These are phyloP conservation scores for Hypomontagnella monticulosa DNA, from an alignment of 495 filamentous ascomycete genomes.

Conservation along the genomic window DNA sequence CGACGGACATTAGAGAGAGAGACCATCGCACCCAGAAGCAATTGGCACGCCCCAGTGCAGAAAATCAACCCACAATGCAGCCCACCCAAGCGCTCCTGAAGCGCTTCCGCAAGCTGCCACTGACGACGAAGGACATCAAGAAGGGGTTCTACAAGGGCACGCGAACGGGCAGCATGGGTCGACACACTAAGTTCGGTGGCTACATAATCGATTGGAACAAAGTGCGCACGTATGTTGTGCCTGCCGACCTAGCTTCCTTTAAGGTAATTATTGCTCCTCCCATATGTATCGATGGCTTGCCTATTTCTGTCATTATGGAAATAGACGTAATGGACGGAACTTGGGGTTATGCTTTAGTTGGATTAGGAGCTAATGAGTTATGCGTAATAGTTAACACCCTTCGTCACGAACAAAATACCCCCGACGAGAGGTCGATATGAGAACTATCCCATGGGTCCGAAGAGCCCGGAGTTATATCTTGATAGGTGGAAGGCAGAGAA, in stretches of 20 bases:
- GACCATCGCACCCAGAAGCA: no score
- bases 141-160: slow-evolving; percentile 98
- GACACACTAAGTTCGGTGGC: slow-evolving; percentile 84
- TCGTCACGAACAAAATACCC: slow-evolving; percentile 74
- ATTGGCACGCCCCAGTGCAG: not conserved
- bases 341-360: not conserved
- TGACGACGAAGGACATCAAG: slow-evolving; percentile 92
- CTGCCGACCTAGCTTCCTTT: slow-evolving; percentile 70
- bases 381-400: slow-evolving; percentile 78
- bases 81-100: slow-evolving; percentile 75
- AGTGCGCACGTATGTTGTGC: slow-evolving; percentile 89
- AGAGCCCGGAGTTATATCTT: slow-evolving; percentile 69
- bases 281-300: no score
- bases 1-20: not conserved
- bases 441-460: slow-evolving; percentile 56
- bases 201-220: slow-evolving; percentile 85
- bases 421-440: slow-evolving; percentile 59
- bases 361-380: slow-evolving; percentile 19
- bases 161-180: slow-evolving; percentile 83
- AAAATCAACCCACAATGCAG: slow-evolving; percentile 58
- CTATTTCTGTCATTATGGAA: no score
- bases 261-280: slow-evolving; percentile 65
- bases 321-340: no score
- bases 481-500: slow-evolving; percentile 75
- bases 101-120: slow-evolving; percentile 69